These are phyloP conservation scores for Calocera cornea DNA, from an alignment of 768 basidiomycete genomes.

Conservation along the genomic window DNA sequence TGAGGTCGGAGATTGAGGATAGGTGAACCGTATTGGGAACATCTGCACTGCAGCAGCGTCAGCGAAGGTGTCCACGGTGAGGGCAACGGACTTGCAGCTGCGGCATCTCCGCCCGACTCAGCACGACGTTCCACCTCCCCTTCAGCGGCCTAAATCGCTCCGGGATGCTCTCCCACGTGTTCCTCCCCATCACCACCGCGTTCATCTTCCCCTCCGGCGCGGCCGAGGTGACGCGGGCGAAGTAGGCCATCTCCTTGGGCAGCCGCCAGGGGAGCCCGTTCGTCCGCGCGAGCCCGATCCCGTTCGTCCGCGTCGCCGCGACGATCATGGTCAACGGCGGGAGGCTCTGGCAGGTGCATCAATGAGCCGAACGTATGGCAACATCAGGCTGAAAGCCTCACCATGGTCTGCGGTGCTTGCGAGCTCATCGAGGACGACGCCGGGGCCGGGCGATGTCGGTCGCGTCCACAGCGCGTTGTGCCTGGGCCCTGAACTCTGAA, in stretches of 20 bases:
- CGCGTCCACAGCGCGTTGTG: too few species aligned
- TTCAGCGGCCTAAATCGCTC: constrained; percentile 65
- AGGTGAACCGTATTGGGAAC: background rate
- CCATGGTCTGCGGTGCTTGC: background rate
- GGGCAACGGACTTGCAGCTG: constrained; percentile 38
- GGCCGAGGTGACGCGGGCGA: constrained; percentile 59
- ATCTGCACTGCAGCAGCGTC: background rate
- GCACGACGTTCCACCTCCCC: constrained; percentile 61
- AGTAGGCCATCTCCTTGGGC: constrained; percentile 81
- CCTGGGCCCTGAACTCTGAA: too few species aligned
- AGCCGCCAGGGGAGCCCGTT: constrained; percentile 75
- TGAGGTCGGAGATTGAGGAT: constrained; percentile 31
- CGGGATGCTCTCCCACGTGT: constrained; percentile 97
- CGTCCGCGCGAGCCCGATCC: constrained; percentile 55
- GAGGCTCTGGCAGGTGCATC: background rate
- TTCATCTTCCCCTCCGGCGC: constrained; percentile 47
- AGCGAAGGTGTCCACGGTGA: constrained; percentile 10
- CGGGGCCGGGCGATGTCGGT: too few species aligned
- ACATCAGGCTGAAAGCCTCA: background rate
- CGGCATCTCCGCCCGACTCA: constrained; percentile 44
- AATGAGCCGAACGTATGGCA: too few species aligned
- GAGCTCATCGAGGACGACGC: too few species aligned
- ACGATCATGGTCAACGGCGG: constrained; percentile 67
- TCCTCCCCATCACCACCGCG: constrained; percentile 86
- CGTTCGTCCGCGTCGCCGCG: constrained; percentile 74